Conservation (phyloP, 2,329 filamentous ascomycete species). For the Trichoderma citrinoviride region DNA sequence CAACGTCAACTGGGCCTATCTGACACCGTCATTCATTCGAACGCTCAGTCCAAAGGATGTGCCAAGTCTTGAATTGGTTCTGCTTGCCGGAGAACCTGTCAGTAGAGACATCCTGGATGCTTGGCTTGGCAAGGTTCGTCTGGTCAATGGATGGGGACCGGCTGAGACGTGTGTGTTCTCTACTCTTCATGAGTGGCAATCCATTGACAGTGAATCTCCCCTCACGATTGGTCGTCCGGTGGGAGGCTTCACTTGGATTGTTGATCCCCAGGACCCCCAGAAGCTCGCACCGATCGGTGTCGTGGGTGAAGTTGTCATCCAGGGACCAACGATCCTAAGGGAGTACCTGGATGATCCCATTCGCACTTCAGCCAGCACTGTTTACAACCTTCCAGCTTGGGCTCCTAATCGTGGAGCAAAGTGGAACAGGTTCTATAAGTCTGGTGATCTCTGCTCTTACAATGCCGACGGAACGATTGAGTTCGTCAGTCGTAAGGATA, state of each 20-base stretch:
- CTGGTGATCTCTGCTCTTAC: slow-evolving; percentile 17
- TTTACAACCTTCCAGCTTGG: slow-evolving; percentile 4
- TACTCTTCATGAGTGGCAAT: slow-evolving; percentile 20
- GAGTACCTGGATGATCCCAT: slow-evolving; percentile 20
- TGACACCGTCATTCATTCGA: slow-evolving; percentile 18
- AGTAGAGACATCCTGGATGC: slow-evolving; percentile 10
- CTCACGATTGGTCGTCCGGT: slow-evolving; percentile 19
- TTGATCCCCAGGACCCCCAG: slow-evolving; percentile 11
- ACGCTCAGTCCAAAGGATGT: slow-evolving; percentile 4
- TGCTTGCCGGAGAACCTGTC: slow-evolving; percentile 22
- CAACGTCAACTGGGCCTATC: slow-evolving; percentile 13
- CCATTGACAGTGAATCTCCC: slow-evolving; percentile 5
- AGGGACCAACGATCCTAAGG: slow-evolving; percentile 17
- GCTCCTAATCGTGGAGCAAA: not conserved
- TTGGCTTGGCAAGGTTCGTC: slow-evolving; percentile 21
- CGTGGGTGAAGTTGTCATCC: slow-evolving; percentile 20
- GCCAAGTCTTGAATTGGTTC: not conserved
- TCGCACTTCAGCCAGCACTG: not conserved
- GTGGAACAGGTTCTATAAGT: slow-evolving; percentile 18
- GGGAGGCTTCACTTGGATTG: slow-evolving; percentile 19
- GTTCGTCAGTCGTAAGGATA: slow-evolving; percentile 14
- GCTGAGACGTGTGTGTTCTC: slow-evolving; percentile 23
- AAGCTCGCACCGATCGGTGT: slow-evolving; percentile 17
- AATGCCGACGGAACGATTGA: slow-evolving; percentile 18
- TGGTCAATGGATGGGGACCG: slow-evolving; percentile 27